These are phyloP conservation scores for Fibroporia radiculosa DNA, from an alignment of 768 basidiomycete species.

Conservation along the genomic window DNA sequence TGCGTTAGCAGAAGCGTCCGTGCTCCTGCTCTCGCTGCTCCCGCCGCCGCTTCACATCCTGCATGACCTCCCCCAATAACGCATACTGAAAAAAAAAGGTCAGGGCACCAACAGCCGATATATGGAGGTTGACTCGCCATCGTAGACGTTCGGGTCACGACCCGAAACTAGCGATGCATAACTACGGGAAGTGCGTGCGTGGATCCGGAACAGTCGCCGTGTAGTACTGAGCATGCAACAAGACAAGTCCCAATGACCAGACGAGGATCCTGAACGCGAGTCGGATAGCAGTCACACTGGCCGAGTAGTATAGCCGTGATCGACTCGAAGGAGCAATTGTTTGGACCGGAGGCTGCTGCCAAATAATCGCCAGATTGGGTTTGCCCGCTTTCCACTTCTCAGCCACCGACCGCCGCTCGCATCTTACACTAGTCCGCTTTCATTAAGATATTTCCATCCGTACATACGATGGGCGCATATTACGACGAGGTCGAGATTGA, in stretches of 20 bases:
- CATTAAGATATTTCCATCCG: background rate
- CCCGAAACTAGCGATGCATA: background rate
- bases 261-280: no score
- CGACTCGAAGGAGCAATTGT: conserved; percentile 4
- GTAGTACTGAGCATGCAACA: background rate
- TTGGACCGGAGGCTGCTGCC: conserved; percentile 12
- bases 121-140: conserved; percentile 9
- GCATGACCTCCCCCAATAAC: conserved; percentile 92
- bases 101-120: background rate
- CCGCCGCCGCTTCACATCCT: conserved; percentile 87
- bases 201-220: background rate
- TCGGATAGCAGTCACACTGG: no score
- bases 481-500: conserved; percentile 98
- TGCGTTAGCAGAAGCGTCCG: conserved; percentile 78
- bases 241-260: no score
- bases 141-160: conserved; percentile 9
- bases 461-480: conserved; percentile 60
- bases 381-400: background rate
- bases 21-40: conserved; percentile 77
- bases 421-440: background rate
- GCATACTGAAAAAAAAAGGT: conserved; percentile 42
- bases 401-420: background rate
- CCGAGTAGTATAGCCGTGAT: background rate
- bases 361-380: conserved; percentile 4
- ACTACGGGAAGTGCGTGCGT: background rate